Conservation (phyloP, 2,329 filamentous ascomycete species). For the Aspergillus uvarum region DNA sequence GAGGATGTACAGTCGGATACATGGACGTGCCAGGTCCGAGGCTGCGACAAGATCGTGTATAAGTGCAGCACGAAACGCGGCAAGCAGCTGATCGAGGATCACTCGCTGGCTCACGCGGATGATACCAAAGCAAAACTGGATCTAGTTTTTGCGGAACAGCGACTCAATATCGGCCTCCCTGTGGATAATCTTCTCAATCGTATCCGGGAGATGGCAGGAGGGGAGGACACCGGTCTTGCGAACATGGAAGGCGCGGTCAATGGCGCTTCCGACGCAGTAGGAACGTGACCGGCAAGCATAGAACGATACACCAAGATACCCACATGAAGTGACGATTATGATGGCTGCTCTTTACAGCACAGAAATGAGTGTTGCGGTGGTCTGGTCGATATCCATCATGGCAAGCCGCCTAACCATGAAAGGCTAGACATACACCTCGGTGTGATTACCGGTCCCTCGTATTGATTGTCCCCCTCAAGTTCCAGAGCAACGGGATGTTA, state of each 20-base stretch:
- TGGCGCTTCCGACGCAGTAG: slow-evolving; percentile 17
- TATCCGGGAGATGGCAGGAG: slow-evolving; percentile 30
- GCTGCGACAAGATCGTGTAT: slow-evolving; percentile 33
- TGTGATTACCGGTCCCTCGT: not conserved
- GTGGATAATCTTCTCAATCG: slow-evolving; percentile 36
- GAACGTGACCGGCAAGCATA: slow-evolving; percentile 3
- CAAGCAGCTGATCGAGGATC: slow-evolving; percentile 34
- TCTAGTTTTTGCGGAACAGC: slow-evolving; percentile 37
- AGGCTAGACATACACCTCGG: not conserved
- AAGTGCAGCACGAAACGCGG: slow-evolving; percentile 35
- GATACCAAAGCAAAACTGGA: slow-evolving; percentile 38
- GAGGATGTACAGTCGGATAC: slow-evolving; percentile 28
- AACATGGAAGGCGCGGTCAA: slow-evolving; percentile 15
- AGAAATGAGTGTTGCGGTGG: not conserved
- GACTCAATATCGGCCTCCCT: slow-evolving; percentile 32
- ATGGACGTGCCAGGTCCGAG: slow-evolving; percentile 35
- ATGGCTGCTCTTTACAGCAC: not conserved
- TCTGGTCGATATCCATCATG: not conserved
- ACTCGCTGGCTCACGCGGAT: slow-evolving; percentile 35
- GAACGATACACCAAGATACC: not conserved
- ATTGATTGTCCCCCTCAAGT: too few species aligned
- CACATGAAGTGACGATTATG: slow-evolving; percentile 1
- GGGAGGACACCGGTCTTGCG: slow-evolving; percentile 18
- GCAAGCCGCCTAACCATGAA: not conserved
- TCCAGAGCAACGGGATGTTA: too few species aligned